Base-by-base conservation (phyloP, 2,329 filamentous ascomycete species). In the Stenocarpella maydis region DNA sequence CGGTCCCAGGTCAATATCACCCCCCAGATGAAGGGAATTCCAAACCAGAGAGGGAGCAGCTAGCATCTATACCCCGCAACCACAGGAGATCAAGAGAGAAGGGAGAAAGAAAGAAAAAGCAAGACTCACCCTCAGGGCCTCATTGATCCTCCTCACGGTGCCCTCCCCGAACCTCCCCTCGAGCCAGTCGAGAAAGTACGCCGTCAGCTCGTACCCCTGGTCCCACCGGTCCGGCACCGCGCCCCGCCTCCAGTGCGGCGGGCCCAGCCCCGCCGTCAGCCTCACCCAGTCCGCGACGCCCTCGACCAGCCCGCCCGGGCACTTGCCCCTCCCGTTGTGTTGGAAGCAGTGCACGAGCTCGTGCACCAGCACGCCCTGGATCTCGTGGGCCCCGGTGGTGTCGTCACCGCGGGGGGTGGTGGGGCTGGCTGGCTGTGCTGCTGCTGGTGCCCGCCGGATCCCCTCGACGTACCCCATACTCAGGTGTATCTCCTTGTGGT, bases 341-440 rank as follows among this genome's bases (percentile, higher is more conserved):
- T 98, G 95, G 81, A 92, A 97, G 81, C 94, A 98, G 82, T 98
- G 96, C 17, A 98, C 95, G 71, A 98, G 90, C 81, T 98, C 95
- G 78, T 98, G 95, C 1, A 92, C 91, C 24, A 98, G 80, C 0
- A 98, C 94, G 49, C 96, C 96, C 21, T 88, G 82, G 70, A 98
- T 89, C 81, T 98, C 94, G 47, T 85, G 75, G 28, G 70, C 63
- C 43, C 67, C 70, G 1, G 67, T 64, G 24, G 77, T 72, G 15
- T 81, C 80, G 60, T 85, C 84, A 14, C 80, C 74, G 0, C 47
- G 3, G 52, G 3, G 12, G n/a, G 15, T 17, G 31, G 28, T 50
- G 14, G 6, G 9, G 49, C 17, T 37, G 21, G 28, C 10, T 31
- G 17, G 8, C 68, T 0, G 85, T 65, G 0, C 84, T 75, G 14